Evolutionary conservation across 2,329 filamentous ascomycete genomes (phyloP).

Genomic region (Macroventuria anomochaeta): DNA sequence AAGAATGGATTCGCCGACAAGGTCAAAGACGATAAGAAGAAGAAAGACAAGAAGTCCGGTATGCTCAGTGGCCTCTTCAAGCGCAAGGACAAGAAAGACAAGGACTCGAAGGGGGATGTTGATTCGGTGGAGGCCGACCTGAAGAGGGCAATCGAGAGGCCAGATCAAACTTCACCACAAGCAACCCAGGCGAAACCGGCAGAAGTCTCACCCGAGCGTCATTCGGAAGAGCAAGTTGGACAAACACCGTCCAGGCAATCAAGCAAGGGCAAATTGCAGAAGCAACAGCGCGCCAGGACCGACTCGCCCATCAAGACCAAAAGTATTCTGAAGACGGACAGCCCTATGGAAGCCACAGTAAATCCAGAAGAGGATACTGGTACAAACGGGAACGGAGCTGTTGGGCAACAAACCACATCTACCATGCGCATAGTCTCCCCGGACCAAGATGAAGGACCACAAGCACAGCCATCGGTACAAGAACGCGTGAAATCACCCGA

Average conservation of each 20-base stretch:
- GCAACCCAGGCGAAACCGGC: slow-evolving; percentile 41
- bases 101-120: slow-evolving; percentile 42
- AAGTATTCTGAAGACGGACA: slow-evolving; percentile 42
- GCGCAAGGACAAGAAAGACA: slow-evolving; percentile 67
- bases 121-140: slow-evolving; percentile 51
- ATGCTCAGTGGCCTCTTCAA: slow-evolving; percentile 76
- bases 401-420: slow-evolving; percentile 28
- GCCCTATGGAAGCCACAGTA: slow-evolving; percentile 36
- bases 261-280: slow-evolving; percentile 51
- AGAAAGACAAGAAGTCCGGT: slow-evolving; percentile 72
- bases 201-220: slow-evolving; percentile 36
- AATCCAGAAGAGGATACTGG: slow-evolving; percentile 16
- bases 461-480: slow-evolving; percentile 21
- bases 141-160: slow-evolving; percentile 53
- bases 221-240: slow-evolving; percentile 38
- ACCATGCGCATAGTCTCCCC: slow-evolving; percentile 47
- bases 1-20: slow-evolving; percentile 70
- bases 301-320: slow-evolving; percentile 44
- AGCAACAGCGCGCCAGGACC: slow-evolving; percentile 39
- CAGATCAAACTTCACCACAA: slow-evolving; percentile 41
- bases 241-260: slow-evolving; percentile 37
- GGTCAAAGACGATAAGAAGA: slow-evolving; percentile 74
- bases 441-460: slow-evolving; percentile 23
- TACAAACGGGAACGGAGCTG: slow-evolving; percentile 18
- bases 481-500: slow-evolving; percentile 32